Evolutionary conservation across 805 yeast genomes (phyloP), one percentile per base, ranked within the genome.

Genomic region (Candida chilensis): DNA sequence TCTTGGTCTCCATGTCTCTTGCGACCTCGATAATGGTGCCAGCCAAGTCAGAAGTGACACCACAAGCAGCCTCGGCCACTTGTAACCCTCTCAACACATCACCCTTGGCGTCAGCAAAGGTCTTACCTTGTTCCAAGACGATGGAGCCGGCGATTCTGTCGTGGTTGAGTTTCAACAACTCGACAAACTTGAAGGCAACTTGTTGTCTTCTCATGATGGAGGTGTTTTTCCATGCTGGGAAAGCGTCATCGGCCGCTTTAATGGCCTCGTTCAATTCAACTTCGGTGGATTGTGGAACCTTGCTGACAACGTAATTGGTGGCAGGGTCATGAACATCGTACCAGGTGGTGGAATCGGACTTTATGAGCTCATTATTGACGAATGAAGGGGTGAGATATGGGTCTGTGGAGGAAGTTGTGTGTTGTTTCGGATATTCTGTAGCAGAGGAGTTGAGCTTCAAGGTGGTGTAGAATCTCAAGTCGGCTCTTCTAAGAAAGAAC

Each of bases 271-370:
- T 70, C 46, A 80, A 58, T 52, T 80, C 90, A 31, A 59, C 68
- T 5, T 67, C 70, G 12, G 90, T 80, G 24, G 74, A 64, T 56
- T 80, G 87, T 5, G 90, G 88, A 16, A 79, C 87, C 40, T 69
- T 64, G 18, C 81, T 64, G 24, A 81, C 74, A 28, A 78, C 71
- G 39, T 60, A 47, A 52, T 78, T 70, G 32, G 90, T 80, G 34
- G 88, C 82, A 15, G 90, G 90, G 49, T 80, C 90, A 50, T 66
- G 74, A 32, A 81, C 66, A 37, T 78, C 85, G 44, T 67, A 74
- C 86, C 86, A 67, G 5, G 41, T 48, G 10, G 56, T 42, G 5
- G 82, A 56, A 30, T 61, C 64, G 16, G 74, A 64, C 38, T 64
- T 59, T 36, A 68, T 54, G 33, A 70, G 58, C 51, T 71, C 36